phyloP scores from a whole-genome alignment of 441 rosid species.

The Mallotus repandus region DNA sequence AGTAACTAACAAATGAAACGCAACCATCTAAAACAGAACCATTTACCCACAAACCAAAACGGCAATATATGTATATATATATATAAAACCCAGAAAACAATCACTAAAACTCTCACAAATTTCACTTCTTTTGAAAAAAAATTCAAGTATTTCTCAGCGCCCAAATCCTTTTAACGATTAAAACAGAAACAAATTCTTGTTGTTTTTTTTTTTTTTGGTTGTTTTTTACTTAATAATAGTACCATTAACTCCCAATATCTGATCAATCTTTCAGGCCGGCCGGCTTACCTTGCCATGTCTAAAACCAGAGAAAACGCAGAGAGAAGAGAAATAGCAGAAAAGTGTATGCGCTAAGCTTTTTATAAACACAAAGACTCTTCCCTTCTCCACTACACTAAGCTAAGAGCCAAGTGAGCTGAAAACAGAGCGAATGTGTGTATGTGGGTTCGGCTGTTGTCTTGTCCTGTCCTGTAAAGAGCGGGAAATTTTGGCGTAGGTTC shows the following conservation, averaged over 20 bases:
- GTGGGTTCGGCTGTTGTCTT: no score
- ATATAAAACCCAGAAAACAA: neutral
- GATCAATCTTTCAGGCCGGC: no score
- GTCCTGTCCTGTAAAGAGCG: conserved; percentile 35
- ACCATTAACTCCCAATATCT: no score
- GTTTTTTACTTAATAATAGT: no score
- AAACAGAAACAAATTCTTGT: no score
- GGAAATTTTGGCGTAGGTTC: conserved; percentile 43
- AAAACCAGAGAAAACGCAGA: conserved; percentile 15
- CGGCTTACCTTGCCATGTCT: conserved; percentile 56
- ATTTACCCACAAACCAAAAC: no score
- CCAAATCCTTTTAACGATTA: neutral
- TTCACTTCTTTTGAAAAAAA: neutral
- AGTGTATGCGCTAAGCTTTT: conserved; percentile 8
- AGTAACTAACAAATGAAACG: no score
- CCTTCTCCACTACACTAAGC: conserved; percentile 42
- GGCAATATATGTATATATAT: no score
- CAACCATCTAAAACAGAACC: no score
- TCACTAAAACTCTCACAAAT: neutral
- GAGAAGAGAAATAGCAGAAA: neutral
- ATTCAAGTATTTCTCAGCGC: neutral
- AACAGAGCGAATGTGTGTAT: conserved; percentile 20
- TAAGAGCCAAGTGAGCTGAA: conserved; percentile 21
- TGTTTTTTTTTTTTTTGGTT: no score
- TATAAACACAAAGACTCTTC: neutral